Conservation (phyloP, 306 rosid genomes). For the Dryas drummondii region DNA sequence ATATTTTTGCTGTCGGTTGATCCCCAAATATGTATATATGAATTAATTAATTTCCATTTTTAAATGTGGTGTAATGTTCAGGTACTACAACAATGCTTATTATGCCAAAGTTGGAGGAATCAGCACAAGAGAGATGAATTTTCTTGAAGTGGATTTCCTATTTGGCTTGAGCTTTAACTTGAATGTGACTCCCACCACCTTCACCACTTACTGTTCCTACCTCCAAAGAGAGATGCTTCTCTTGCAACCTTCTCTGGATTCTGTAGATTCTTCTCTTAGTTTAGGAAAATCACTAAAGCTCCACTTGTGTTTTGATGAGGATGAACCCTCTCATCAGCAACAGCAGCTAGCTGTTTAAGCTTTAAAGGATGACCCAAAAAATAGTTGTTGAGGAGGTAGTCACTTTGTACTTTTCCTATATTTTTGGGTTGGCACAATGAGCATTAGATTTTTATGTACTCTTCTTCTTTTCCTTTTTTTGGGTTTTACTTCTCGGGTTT, state of each 20-base stretch:
- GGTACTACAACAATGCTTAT: constrained; percentile 95
- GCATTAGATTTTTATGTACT: constrained; percentile 17
- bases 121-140: constrained; percentile 85
- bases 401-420: constrained; percentile 17
- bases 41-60: not conserved
- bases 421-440: constrained; percentile 27
- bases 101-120: constrained; percentile 99
- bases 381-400: constrained; percentile 33
- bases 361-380: constrained; percentile 24
- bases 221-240: constrained; percentile 79
- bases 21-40: not conserved
- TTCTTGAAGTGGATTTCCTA: constrained; percentile 86
- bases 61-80: constrained; percentile 21
- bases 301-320: constrained; percentile 70
- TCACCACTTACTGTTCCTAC: constrained; percentile 61
- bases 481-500: not conserved
- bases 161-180: constrained; percentile 85
- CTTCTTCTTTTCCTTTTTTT: not conserved
- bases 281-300: constrained; percentile 49
- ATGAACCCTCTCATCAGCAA: constrained; percentile 67
- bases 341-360: constrained; percentile 76
- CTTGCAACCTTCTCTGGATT: constrained; percentile 58
- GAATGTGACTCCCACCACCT: constrained; percentile 77
- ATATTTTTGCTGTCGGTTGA: not conserved
- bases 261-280: constrained; percentile 51